Percentiles rank a stretch among this genome's conserved stretches.
These are phyloP conservation scores for Schwanniomyces pseudopolymorphus DNA, from an alignment of 805 yeast genomes.

Conservation along the genomic window DNA sequence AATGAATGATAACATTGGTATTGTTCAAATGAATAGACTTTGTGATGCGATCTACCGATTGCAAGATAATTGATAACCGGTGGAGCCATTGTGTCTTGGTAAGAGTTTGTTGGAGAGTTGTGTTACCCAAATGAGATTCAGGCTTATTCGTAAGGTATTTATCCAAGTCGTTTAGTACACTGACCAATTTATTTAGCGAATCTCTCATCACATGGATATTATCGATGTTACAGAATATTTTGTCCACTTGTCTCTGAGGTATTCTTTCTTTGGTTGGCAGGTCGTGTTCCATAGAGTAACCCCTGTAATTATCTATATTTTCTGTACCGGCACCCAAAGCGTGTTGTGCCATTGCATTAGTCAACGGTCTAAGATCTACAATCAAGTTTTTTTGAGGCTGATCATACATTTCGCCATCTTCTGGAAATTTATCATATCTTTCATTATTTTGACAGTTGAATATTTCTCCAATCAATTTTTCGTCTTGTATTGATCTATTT, in stretches of 20 bases:
- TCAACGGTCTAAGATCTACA: slow-evolving; percentile 88
- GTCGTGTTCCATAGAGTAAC: slow-evolving; percentile 13
- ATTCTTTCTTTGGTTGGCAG: slow-evolving; percentile 2
- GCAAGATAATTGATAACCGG: slow-evolving; percentile 64
- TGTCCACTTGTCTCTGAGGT: slow-evolving; percentile 45
- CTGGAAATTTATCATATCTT: slow-evolving; percentile 14
- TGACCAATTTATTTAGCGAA: slow-evolving; percentile 61
- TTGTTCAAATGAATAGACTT: slow-evolving; percentile 81
- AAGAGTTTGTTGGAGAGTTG: slow-evolving; percentile 47
- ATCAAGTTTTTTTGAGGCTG: slow-evolving; percentile 58
- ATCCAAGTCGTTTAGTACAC: slow-evolving; percentile 68
- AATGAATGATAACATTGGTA: slow-evolving; percentile 83
- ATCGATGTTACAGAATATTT: slow-evolving; percentile 85
- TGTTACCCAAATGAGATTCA: slow-evolving; percentile 9
- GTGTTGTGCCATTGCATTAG: slow-evolving; percentile 95
- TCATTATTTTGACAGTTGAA: slow-evolving; percentile 56
- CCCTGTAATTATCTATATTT: slow-evolving; percentile 79
- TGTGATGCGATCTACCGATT: slow-evolving; percentile 73
- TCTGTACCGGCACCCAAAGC: slow-evolving; percentile 99
- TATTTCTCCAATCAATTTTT: slow-evolving; percentile 71
- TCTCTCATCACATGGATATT: slow-evolving; percentile 96
- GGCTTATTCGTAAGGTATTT: slow-evolving; percentile 38
- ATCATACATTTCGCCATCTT: slow-evolving; percentile 21
- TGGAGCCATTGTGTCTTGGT: slow-evolving; percentile 77
- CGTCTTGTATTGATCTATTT: slow-evolving; percentile 88